Conservation (phyloP, 192 early-diverging fungal genomes). For the Umbelopsis isabellina region DNA sequence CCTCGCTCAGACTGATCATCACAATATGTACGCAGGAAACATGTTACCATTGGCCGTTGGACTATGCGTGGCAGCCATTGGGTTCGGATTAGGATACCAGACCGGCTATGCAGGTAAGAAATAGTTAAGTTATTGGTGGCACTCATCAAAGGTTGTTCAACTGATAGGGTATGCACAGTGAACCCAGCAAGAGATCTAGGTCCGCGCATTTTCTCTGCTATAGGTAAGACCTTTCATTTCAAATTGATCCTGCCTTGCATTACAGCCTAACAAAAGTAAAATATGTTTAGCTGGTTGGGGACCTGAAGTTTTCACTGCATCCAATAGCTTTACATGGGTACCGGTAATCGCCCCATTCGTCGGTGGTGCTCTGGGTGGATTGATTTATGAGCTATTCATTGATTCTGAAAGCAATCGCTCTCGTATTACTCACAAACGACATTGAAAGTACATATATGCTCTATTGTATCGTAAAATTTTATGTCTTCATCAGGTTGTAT, state of each 20-base stretch:
- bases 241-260: conserved; percentile 46
- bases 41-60: conserved; percentile 61
- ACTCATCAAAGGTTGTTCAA: background rate
- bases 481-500: no score
- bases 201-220: conserved; percentile 69
- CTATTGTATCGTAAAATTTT: background rate
- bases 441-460: background rate
- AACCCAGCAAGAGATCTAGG: conserved; percentile 85
- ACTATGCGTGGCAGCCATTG: conserved; percentile 62
- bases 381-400: conserved; percentile 64
- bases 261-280: background rate
- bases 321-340: conserved; percentile 72
- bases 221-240: conserved; percentile 51
- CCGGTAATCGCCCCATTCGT: conserved; percentile 69
- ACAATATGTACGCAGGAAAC: conserved; percentile 59
- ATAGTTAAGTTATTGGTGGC: background rate
- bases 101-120: conserved; percentile 59
- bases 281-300: conserved; percentile 60
- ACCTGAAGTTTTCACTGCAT: conserved; percentile 64
- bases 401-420: conserved; percentile 29
- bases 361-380: conserved; percentile 63
- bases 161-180: conserved; percentile 25
- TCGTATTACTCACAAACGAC: background rate
- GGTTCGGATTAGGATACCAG: conserved; percentile 64
- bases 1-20: conserved; percentile 54